Percentiles rank a stretch among this genome's conserved stretches.
Evolutionary conservation across 192 early-diverging fungal genomes (phyloP).

Genomic region (Kickxella alabastrina): DNA sequence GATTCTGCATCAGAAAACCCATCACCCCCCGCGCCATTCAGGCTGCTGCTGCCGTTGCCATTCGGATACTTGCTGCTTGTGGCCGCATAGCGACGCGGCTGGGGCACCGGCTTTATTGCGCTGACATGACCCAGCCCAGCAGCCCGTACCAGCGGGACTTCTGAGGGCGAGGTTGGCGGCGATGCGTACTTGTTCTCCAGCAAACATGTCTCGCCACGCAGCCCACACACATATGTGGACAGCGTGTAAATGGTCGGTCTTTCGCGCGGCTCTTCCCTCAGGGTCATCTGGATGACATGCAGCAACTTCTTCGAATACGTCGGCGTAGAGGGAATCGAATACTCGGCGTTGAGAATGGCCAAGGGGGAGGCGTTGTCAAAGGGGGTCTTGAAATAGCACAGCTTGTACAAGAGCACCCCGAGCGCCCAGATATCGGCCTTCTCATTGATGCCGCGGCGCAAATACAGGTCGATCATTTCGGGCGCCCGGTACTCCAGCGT

Average conservation of each 20-base stretch:
- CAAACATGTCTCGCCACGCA: conserved; percentile 48
- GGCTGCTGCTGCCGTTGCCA: conserved; percentile 24
- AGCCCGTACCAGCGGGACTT: background rate
- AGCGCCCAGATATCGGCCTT: conserved; percentile 84
- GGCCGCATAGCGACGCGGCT: conserved; percentile 33
- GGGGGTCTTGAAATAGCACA: conserved; percentile 93
- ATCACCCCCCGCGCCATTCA: conserved; percentile 21
- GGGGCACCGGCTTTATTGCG: conserved; percentile 7
- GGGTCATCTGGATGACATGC: conserved; percentile 64
- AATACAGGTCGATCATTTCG: conserved; percentile 92
- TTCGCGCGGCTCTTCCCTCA: conserved; percentile 69
- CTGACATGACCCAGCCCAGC: conserved; percentile 12
- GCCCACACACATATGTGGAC: conserved; percentile 58
- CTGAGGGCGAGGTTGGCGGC: conserved; percentile 20
- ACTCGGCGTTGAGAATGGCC: conserved; percentile 85
- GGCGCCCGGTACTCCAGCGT: conserved; percentile 95
- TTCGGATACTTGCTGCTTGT: conserved; percentile 17
- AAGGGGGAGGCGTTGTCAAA: conserved; percentile 87
- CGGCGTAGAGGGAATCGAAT: conserved; percentile 72
- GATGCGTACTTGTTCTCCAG: conserved; percentile 44
- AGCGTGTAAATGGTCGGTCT: conserved; percentile 82
- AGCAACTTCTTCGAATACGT: conserved; percentile 58
- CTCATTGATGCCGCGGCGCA: conserved; percentile 75
- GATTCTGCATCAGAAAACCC: conserved; percentile 49
- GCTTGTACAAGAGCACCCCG: conserved; percentile 91